phyloP scores from a whole-genome alignment of 164 flowering plant genomes.

The Macadamia tetraphylla region DNA sequence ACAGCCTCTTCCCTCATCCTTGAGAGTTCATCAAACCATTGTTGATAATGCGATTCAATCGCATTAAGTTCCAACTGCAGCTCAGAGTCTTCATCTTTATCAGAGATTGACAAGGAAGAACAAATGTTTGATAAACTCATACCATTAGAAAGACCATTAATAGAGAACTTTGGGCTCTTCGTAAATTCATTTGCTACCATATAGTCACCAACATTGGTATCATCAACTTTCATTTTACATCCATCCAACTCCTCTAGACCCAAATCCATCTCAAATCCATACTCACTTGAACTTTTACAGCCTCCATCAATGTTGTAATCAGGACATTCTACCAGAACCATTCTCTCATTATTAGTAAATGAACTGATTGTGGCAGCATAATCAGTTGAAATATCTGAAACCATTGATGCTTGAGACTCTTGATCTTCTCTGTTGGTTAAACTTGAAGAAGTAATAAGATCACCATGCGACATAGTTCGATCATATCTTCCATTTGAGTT shows the following conservation, averaged over 20 bases:
- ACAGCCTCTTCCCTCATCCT: slow-evolving; percentile 53
- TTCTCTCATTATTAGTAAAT: slow-evolving; percentile 1
- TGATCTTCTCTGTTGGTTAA: slow-evolving; percentile 13
- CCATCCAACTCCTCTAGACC: slow-evolving; percentile 11
- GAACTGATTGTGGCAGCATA: slow-evolving; percentile 8
- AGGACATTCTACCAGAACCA: slow-evolving; percentile 2
- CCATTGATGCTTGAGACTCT: slow-evolving; percentile 23
- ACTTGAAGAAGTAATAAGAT: slow-evolving; percentile 4
- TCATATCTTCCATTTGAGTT: slow-evolving; percentile 3
- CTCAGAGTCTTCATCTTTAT: slow-evolving; percentile 35
- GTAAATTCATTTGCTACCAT: slow-evolving; percentile 8
- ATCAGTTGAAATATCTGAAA: slow-evolving; percentile 32
- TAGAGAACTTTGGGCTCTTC: slow-evolving; percentile 18
- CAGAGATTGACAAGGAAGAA: slow-evolving; percentile 23
- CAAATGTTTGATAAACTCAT: slow-evolving; percentile 28
- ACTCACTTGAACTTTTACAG: slow-evolving; percentile 3
- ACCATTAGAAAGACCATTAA: slow-evolving; percentile 14
- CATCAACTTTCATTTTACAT: slow-evolving; percentile 6
- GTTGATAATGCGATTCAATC: slow-evolving; percentile 52
- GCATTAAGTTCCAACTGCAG: slow-evolving; percentile 52
- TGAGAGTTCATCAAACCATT: slow-evolving; percentile 44
- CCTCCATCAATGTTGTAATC: slow-evolving; percentile 10
- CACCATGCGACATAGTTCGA: slow-evolving; percentile 9
- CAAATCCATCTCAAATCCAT: slow-evolving; percentile 13
- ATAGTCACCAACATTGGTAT: slow-evolving; percentile 4